Base-by-base conservation (phyloP, 495 filamentous ascomycete species). In the Penicillium paradoxum region DNA sequence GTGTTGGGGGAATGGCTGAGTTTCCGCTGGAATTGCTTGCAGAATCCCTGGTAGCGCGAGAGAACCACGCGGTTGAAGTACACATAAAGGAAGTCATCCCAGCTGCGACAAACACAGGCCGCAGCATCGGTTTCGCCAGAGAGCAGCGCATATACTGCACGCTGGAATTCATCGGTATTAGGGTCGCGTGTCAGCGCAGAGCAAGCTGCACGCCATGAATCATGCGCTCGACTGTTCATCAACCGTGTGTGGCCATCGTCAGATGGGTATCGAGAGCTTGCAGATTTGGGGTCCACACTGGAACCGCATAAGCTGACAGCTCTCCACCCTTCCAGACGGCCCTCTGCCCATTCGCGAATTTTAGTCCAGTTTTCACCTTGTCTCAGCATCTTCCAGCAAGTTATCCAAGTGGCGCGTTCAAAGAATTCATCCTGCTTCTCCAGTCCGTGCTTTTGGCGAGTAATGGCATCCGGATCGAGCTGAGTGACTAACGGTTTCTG, bases 61-160 rank as follows among this genome's bases (percentile, higher is more conserved):
- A 89, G 74, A 14, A 98, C 74, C 24, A 92, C 71, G 8, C 87
- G 81, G 60, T 95, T 96, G 76, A 91, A 93, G 61, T 89, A 83
- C 7, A 85, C 86, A 61, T 91, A 97, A n/a, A 97, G 79, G 55
- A 86, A 82, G 66, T 98, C 93, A 54, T 97, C 90, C 86, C 88
- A 95, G 33, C 80, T 82, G 37, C 78, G 75, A 67, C 89, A 93
- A 13, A 92, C 82, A 55, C 81, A 80, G 60, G 87, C 78, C 10
- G 91, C 89, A 37, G 86, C 84, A 32, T 82, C 73, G 6, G 89
- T 74, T 62, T 97, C 87, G 36, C 95, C 95, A 37, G 87, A 85
- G 43, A 98, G 79, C 18, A 95, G 74, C 18, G 87, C 91, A 60
- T 95, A 97, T 1, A 97, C 90, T 21, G 92, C 93, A 25, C 82